Conservation (phyloP, 371 early-diverging fungal genomes). For the Syncephalastrum racemosum region DNA sequence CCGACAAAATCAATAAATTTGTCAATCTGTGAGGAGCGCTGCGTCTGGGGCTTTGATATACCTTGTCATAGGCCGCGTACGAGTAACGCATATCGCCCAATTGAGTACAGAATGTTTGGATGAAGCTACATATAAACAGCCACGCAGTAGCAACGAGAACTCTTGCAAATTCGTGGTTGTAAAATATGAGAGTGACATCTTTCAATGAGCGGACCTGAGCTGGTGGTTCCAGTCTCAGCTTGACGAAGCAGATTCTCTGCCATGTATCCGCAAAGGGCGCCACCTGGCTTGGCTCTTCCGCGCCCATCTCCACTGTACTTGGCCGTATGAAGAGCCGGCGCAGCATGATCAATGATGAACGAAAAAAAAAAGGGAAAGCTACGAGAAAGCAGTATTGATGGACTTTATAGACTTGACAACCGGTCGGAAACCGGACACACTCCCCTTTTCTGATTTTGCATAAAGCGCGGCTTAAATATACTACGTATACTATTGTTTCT, state of each 20-base stretch:
- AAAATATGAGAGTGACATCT: conserved; percentile 26
- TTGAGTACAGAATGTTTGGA: conserved; percentile 43
- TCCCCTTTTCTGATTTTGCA: too few relatives aligned
- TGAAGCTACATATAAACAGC: conserved; percentile 32
- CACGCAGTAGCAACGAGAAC: conserved; percentile 18
- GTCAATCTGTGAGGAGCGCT: too few relatives aligned
- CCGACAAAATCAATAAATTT: too few relatives aligned
- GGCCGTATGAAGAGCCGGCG: conserved; percentile 5
- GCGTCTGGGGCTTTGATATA: background rate
- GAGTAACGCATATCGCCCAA: conserved; percentile 36
- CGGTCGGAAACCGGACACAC: too few relatives aligned
- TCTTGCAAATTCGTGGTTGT: conserved; percentile 36
- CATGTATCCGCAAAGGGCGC: conserved; percentile 19
- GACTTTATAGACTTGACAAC: too few relatives aligned
- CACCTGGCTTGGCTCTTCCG: conserved; percentile 16
- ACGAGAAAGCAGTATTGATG: background rate
- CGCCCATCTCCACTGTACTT: conserved; percentile 10
- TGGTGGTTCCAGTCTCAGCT: conserved; percentile 30
- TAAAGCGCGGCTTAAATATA: background rate
- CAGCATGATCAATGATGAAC: background rate
- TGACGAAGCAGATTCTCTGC: conserved; percentile 30
- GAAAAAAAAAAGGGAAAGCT: conserved; percentile 2
- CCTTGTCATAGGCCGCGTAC: conserved; percentile 1
- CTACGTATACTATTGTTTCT: background rate
- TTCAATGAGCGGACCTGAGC: conserved; percentile 14